Percentiles rank a stretch among this genome's conserved stretches.
Conservation (phyloP, 305 asterid genomes). For the Solanum chacoense region DNA sequence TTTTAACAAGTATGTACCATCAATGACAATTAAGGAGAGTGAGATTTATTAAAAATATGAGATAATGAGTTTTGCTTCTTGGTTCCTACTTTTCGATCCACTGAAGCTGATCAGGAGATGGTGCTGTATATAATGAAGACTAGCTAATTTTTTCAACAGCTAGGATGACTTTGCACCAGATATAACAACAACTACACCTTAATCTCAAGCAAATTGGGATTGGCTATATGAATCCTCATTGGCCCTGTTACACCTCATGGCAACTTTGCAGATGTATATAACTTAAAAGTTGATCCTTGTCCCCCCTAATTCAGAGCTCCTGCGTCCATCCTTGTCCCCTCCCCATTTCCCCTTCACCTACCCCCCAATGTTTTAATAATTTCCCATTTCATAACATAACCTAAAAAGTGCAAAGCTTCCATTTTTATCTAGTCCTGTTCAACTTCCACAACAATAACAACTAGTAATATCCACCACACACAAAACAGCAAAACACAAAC, state of each 20-base stretch:
- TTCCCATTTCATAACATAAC: background rate
- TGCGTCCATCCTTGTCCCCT: background rate
- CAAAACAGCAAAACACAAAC: background rate
- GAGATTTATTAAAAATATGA: background rate
- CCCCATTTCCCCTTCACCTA: background rate
- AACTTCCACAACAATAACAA: background rate
- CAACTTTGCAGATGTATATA: background rate
- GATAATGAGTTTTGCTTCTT: background rate
- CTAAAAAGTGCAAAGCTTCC: background rate
- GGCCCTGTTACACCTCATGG: background rate
- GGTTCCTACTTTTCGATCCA: background rate
- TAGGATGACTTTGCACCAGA: background rate
- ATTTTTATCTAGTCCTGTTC: background rate
- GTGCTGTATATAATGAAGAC: background rate
- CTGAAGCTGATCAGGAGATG: background rate
- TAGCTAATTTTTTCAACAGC: background rate
- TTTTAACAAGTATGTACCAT: background rate
- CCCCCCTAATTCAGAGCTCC: background rate
- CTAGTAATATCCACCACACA: background rate
- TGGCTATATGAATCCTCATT: background rate
- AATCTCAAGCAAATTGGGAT: background rate
- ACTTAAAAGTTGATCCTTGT: background rate
- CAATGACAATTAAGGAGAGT: background rate
- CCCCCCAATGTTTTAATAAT: background rate
- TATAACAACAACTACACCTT: background rate